Evolutionary conservation across 1,284 basidiomycete species (phyloP).

Genomic region (Kalmanozyma brasiliensis): DNA sequence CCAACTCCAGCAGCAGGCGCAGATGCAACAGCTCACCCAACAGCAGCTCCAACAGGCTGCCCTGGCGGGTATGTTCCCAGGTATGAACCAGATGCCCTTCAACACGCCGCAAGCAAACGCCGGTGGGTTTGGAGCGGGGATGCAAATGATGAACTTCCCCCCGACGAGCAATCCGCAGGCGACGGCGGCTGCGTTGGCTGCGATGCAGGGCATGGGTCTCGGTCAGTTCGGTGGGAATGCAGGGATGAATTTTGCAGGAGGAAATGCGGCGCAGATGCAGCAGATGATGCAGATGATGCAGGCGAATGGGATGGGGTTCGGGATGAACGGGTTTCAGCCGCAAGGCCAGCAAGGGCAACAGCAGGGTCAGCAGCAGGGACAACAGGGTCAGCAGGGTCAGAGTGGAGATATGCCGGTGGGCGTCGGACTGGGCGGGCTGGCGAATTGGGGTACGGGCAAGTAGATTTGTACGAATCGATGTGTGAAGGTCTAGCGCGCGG

Average conservation of each 20-base stretch:
- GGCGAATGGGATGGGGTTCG: slow-evolving; percentile 7
- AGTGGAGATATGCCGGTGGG: slow-evolving; percentile 40
- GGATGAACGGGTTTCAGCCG: slow-evolving; percentile 24
- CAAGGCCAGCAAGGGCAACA: no score
- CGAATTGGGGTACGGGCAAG: slow-evolving; percentile 45
- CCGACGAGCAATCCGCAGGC: slow-evolving; percentile 23
- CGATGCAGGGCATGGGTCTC: slow-evolving; percentile 34
- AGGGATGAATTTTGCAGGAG: slow-evolving; percentile 21
- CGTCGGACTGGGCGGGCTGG: slow-evolving; percentile 36
- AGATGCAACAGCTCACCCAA: slow-evolving; percentile 5
- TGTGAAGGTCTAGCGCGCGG: slow-evolving; percentile 34
- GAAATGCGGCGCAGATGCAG: slow-evolving; percentile 28
- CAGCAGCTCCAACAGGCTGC: slow-evolving; percentile 29
- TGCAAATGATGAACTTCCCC: slow-evolving; percentile 46
- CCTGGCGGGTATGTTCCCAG: slow-evolving; percentile 21
- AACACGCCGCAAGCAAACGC: no score
- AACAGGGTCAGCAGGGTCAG: slow-evolving; percentile 18
- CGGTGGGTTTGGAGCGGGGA: slow-evolving; percentile 6
- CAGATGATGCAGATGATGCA: slow-evolving; percentile 49
- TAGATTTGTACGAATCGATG: slow-evolving; percentile 2
- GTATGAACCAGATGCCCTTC: slow-evolving; percentile 21
- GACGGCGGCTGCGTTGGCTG: slow-evolving; percentile 27
- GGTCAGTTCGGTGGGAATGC: slow-evolving; percentile 18
- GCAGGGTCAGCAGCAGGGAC: slow-evolving; percentile 13
- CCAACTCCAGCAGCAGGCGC: slow-evolving; percentile 27